phyloP scores from a whole-genome alignment of 2,329 filamentous ascomycete genomes.

The Talaromyces sp. region DNA sequence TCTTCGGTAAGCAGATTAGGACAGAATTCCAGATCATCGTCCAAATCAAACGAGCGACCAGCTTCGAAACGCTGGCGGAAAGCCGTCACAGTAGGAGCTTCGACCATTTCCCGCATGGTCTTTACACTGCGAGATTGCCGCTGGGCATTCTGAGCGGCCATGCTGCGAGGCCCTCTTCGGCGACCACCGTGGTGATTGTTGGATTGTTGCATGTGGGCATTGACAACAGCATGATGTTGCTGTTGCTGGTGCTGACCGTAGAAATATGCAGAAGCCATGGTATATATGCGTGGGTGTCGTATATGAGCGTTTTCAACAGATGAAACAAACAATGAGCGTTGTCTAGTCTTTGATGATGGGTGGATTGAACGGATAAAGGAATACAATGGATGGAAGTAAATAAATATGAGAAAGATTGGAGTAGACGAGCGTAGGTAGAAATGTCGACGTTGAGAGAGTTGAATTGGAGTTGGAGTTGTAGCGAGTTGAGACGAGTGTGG shows the following conservation, averaged over 20 bases:
- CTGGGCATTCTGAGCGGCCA: conserved; percentile 77
- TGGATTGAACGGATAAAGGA: background rate
- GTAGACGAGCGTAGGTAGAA: background rate
- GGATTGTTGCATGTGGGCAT: conserved; percentile 44
- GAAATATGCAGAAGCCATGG: conserved; percentile 37
- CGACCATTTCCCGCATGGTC: conserved; percentile 80
- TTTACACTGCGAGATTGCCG: conserved; percentile 83
- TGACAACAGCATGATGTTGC: conserved; percentile 48
- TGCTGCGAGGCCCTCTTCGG: conserved; percentile 74
- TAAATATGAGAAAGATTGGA: conserved; percentile 7
- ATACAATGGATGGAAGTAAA: conserved; percentile 6
- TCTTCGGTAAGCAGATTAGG: conserved; percentile 86
- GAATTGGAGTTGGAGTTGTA: background rate
- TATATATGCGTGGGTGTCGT: background rate
- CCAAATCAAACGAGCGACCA: conserved; percentile 87
- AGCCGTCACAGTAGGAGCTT: conserved; percentile 68
- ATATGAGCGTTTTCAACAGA: background rate
- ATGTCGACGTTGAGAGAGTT: background rate
- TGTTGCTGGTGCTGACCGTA: conserved; percentile 44
- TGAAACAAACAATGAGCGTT: conserved; percentile 2
- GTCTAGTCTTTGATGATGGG: background rate
- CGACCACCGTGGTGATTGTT: conserved; percentile 76
- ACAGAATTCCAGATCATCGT: conserved; percentile 95
- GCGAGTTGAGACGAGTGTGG: conserved; percentile 23
- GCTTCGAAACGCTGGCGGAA: conserved; percentile 89